Conservation (phyloP, 352 stramenopile genomes). For the Phytopythium boreale region DNA sequence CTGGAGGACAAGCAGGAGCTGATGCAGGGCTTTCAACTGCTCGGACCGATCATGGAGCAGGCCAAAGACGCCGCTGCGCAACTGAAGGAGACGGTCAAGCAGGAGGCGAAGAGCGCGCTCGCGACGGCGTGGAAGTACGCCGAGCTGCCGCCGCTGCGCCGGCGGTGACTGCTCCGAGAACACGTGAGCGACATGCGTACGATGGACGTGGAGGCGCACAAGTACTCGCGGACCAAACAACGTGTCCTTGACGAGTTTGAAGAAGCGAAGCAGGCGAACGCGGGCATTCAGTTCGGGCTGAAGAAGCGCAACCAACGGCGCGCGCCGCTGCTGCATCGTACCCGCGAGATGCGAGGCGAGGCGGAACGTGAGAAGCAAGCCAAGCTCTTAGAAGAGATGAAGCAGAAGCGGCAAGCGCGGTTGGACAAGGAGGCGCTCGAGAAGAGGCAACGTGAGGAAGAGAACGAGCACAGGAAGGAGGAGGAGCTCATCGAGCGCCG, state of each 20-base stretch:
- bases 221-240: conserved; percentile 47
- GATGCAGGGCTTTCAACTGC: conserved; percentile 45
- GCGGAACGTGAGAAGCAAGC: conserved; percentile 31
- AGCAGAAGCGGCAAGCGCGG: conserved; percentile 24
- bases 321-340: conserved; percentile 34
- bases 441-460: conserved; percentile 17
- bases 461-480: conserved; percentile 18
- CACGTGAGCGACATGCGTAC: conserved; percentile 54
- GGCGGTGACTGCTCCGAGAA: conserved; percentile 52
- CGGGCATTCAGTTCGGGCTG: conserved; percentile 34
- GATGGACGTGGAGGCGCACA: conserved; percentile 59
- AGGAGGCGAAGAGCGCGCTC: conserved; percentile 40
- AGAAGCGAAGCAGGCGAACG: conserved; percentile 27
- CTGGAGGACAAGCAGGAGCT: conserved; percentile 64
- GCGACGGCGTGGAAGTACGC: conserved; percentile 44
- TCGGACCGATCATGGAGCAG: conserved; percentile 40
- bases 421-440: conserved; percentile 23
- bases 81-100: conserved; percentile 32
- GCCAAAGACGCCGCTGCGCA: conserved; percentile 38
- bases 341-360: conserved; percentile 40
- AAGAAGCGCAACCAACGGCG: conserved; percentile 44
- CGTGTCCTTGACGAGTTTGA: conserved; percentile 40
- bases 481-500: conserved; percentile 30
- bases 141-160: conserved; percentile 52
- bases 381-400: conserved; percentile 22